A percentile compares a stretch with the other conserved stretches of the same genome.
phyloP scores from a whole-genome alignment of 2,329 filamentous ascomycete species.

The Orbilia blumenaviensis region DNA sequence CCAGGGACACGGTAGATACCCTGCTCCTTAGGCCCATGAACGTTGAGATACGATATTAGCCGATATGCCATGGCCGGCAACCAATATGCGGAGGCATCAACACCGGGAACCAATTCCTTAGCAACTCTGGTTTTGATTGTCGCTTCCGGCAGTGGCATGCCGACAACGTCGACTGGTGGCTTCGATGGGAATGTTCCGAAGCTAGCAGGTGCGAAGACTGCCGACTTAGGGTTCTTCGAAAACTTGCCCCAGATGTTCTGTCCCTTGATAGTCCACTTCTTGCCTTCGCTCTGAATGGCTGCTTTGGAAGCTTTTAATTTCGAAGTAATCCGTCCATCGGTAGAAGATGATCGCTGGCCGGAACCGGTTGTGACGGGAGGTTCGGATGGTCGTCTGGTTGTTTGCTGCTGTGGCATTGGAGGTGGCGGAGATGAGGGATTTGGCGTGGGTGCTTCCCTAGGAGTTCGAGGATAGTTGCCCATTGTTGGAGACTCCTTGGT shows the following conservation, averaged over 20 bases:
- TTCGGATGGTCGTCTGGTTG: slow-evolving; percentile 29
- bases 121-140: slow-evolving; percentile 57
- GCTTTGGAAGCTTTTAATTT: slow-evolving; percentile 52
- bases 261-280: slow-evolving; percentile 42
- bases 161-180: slow-evolving; percentile 56
- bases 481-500: slow-evolving; percentile 43
- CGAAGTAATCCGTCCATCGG: slow-evolving; percentile 43
- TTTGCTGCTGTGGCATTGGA: slow-evolving; percentile 21
- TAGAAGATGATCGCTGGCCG: slow-evolving; percentile 39
- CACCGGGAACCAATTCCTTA: slow-evolving; percentile 56
- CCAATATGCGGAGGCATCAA: slow-evolving; percentile 57
- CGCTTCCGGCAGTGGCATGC: slow-evolving; percentile 57
- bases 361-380: slow-evolving; percentile 35
- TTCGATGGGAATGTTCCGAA: slow-evolving; percentile 46
- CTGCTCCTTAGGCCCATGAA: slow-evolving; percentile 57
- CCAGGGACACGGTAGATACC: slow-evolving; percentile 58
- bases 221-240: slow-evolving; percentile 51
- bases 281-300: slow-evolving; percentile 25
- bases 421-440: slow-evolving; percentile 35
- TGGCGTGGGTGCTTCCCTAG: slow-evolving; percentile 2
- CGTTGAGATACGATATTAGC: slow-evolving; percentile 58
- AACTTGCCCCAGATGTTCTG: slow-evolving; percentile 50
- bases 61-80: slow-evolving; percentile 58
- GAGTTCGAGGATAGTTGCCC: slow-evolving; percentile 13
- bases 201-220: slow-evolving; percentile 36